Evolutionary conservation across 371 early-diverging fungal species (phyloP), one percentile per base, ranked within the genome.

Genomic region (Entomophthora muscae): DNA sequence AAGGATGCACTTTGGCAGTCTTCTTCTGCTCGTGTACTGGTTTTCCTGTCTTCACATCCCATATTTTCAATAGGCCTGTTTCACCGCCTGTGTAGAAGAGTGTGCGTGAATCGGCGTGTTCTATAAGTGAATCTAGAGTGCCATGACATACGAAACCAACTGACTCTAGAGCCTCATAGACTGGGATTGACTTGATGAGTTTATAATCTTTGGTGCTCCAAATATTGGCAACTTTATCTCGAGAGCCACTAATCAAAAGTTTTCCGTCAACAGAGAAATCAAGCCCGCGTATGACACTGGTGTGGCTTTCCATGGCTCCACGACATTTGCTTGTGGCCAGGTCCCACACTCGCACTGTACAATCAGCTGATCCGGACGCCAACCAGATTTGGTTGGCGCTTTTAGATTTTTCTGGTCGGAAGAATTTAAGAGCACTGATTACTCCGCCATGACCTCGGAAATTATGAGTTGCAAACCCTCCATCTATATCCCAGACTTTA

Each of bases 381-480:
- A 93, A 77, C 63, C 76, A 81, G 73, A 76, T 82, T 65, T 76
- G 74, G 33, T 69, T 72, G 57, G 65, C 27, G 33, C 29, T 29
- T 7, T 30, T 32, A 42, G 60, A 22, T 22, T 60, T 33, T 30
- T 71, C 66, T 65, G 80, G 75, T 2, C 83, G 78, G 57, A 87
- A 86, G 71, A 96, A 98, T 64, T 84, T 83, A 27, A 98, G 76
- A 0, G 84, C 81, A 55, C 86, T 82, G 58, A 98, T 75, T 23
- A 95, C 83, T 33, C 95, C 96, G 33, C 85, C 77, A 64, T 98
- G 98, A 42, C 97, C 96, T 55, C 78, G 81, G 65, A 98, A 87
- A 69, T 90, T 89, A 70, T 98, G 98, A 29, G 98, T 96, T 67
- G 90, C 91, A 73, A 77, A 92, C n/a, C 92, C 93, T 60, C 83